Evolutionary conservation across 257 asterid genomes (phyloP).

Genomic region (Osmanthus fragrans): DNA sequence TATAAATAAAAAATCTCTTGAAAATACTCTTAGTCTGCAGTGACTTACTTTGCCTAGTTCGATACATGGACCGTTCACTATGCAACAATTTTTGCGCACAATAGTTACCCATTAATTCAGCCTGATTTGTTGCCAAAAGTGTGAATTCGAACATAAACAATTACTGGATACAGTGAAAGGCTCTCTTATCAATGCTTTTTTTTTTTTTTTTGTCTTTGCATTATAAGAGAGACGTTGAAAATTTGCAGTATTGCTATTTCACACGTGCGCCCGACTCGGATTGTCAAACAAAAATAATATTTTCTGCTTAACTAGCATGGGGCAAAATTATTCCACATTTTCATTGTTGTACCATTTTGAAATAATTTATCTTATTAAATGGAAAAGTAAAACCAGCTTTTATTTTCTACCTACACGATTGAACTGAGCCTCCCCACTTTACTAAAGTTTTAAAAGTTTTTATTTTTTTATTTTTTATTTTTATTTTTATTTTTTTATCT

Average conservation of each 20-base stretch:
- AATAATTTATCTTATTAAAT: background rate
- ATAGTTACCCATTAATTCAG: slow-evolving; percentile 14
- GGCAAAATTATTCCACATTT: background rate
- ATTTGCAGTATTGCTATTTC: background rate
- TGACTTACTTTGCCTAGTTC: too few species aligned
- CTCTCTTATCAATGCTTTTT: slow-evolving; percentile 20
- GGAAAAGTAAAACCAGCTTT: background rate
- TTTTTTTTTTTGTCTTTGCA: slow-evolving; percentile 18
- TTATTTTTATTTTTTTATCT: background rate
- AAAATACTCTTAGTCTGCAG: too few species aligned
- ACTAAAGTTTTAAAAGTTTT: background rate
- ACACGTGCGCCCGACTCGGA: slow-evolving; percentile 18
- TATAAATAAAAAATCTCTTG: too few species aligned
- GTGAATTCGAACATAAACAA: background rate
- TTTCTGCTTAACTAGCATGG: background rate
- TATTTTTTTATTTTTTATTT: too few species aligned
- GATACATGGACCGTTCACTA: too few species aligned
- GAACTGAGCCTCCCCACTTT: background rate
- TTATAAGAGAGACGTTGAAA: slow-evolving; percentile 36
- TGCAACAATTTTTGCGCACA: too few species aligned
- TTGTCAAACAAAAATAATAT: background rate
- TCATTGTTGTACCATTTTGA: background rate
- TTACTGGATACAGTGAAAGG: background rate
- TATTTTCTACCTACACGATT: background rate
- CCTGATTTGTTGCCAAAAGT: slow-evolving; percentile 19